Conservation (phyloP, 306 rosid species). For the Rosa rugosa region DNA sequence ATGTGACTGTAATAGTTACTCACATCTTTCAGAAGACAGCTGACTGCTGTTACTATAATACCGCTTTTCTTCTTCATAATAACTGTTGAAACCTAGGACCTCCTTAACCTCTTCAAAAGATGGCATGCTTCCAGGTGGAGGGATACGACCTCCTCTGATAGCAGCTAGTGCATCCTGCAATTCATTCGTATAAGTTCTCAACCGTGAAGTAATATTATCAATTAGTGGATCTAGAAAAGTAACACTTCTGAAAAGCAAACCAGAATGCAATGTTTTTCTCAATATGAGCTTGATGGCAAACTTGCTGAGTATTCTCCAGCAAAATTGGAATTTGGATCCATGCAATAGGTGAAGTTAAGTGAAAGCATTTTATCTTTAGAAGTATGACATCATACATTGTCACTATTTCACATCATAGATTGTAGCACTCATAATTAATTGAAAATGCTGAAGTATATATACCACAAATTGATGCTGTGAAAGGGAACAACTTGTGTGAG, state of each 20-base stretch:
- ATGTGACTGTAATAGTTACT: constrained; percentile 15
- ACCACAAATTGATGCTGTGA: neutral
- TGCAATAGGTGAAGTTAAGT: neutral
- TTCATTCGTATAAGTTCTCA: constrained; percentile 12
- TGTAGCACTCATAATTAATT: neutral
- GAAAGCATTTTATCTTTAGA: neutral
- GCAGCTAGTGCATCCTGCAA: constrained; percentile 82
- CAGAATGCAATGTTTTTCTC: neutral
- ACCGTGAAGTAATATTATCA: neutral
- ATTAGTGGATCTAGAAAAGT: neutral
- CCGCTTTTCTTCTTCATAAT: constrained; percentile 91
- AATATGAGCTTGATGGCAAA: neutral
- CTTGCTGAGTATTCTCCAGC: neutral
- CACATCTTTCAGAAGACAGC: constrained; percentile 58
- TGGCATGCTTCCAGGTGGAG: constrained; percentile 96
- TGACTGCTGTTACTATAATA: constrained; percentile 52
- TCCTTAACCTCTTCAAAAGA: constrained; percentile 89
- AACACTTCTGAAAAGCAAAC: neutral
- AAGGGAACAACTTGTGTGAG: neutral
- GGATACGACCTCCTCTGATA: constrained; percentile 86
- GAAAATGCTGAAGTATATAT: neutral
- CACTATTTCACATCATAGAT: neutral
- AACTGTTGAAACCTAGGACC: constrained; percentile 76
- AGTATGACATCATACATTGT: neutral
- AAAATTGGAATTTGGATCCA: constrained; percentile 1